phyloP scores from a whole-genome alignment of 1,139 yeast genomes.

The Geotrichum australiense region DNA sequence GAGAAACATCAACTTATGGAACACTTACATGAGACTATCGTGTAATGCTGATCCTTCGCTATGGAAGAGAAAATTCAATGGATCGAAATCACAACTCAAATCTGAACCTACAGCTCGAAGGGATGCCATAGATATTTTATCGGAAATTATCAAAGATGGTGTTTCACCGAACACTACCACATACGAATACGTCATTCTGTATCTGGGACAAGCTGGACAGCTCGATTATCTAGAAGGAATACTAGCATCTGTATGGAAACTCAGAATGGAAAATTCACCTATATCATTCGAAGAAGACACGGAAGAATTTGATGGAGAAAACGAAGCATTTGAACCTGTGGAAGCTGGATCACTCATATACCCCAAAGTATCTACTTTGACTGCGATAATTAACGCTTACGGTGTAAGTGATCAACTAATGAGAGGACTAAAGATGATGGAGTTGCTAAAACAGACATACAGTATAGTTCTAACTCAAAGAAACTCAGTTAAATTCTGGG shows the following conservation, averaged over 20 bases:
- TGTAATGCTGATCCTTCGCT: slow-evolving; percentile 31
- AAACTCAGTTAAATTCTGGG: slow-evolving; percentile 28
- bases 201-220: slow-evolving; percentile 27
- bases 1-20: slow-evolving; percentile 30
- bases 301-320: neutral
- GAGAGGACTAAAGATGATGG: slow-evolving; percentile 27
- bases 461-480: slow-evolving; percentile 21
- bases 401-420: slow-evolving; percentile 26
- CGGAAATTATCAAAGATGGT: slow-evolving; percentile 28
- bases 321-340: neutral
- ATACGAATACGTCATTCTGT: slow-evolving; percentile 30
- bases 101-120: slow-evolving; percentile 21
- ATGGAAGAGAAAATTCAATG: slow-evolving; percentile 24
- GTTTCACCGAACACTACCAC: slow-evolving; percentile 29
- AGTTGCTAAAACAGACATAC: slow-evolving; percentile 24
- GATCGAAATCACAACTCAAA: slow-evolving; percentile 13
- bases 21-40: slow-evolving; percentile 31
- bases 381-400: slow-evolving; percentile 31
- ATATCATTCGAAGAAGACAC: slow-evolving; percentile 5
- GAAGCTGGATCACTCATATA: slow-evolving; percentile 20
- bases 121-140: slow-evolving; percentile 27
- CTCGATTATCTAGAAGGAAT: slow-evolving; percentile 23
- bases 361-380: slow-evolving; percentile 28
- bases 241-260: slow-evolving; percentile 30
- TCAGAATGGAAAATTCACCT: slow-evolving; percentile 16